Base-by-base conservation (phyloP, 768 basidiomycete species). In the Macrolepiota dolichaula region DNA sequence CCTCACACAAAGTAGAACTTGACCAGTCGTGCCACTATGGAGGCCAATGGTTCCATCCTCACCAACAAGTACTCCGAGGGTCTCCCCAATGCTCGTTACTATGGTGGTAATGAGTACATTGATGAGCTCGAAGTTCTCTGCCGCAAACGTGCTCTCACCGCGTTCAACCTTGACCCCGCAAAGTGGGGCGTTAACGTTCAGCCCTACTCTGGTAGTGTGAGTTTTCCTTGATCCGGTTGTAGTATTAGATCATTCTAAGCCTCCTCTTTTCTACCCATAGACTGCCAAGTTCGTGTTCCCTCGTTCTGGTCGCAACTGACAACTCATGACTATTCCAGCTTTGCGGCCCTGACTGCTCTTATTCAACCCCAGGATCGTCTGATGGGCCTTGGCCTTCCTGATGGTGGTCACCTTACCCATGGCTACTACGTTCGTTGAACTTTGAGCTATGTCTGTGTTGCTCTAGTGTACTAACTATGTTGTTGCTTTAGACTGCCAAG, bases 31-130 rank as follows among this genome's bases (percentile, higher is more conserved):
- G 94, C 96, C 25, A 88, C 92, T 55, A 96, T 98, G 90, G 92
- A 98, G 77, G 96, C 96, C 65, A 98, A 98, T 77, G 97, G 97
- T 53, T 98, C 96, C 58, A 96, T 99, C 73, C 76, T 98, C 72
- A 98, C 96, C 73, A 97, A 97, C 87, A 98, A 98, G 79, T 97
- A 97, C 82, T 98, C 97, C 22, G 97, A 98, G 78, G 97, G 97
- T 81, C 92, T 98, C 51, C 97, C 97, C n/a, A 87, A 85, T 58
- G 96, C 95, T 49, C 89, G 96, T 61, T 97, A 97, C 79, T 98
- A 96, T 67, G 95, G 94, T 69, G 96, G 96, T 61, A 99, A 98
- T 79, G 97, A 98, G 77, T 90, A 90, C 79, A 91, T 98, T 67
- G 97, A 98, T 71, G 93, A 97, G 72, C 90, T 99, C 70, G 97